Base-by-base conservation (phyloP, 2,329 filamentous ascomycete genomes). In the Ascochyta koolunga region DNA sequence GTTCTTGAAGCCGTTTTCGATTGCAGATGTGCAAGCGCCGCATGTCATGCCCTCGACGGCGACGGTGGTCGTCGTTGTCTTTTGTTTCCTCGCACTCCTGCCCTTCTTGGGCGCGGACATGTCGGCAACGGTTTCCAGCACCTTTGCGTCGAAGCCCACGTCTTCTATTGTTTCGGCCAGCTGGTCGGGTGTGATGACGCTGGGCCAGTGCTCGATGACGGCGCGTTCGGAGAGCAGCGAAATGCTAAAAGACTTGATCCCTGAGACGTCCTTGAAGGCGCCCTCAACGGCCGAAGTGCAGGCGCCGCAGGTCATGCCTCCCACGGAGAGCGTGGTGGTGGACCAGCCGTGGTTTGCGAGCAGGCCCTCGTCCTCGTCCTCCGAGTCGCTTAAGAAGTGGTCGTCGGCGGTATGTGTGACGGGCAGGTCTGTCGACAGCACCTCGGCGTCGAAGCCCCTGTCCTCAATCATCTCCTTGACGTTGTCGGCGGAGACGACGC, bases 11-110 rank as follows among this genome's bases (percentile, higher is more conserved):
- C 89, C 91, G 44, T 85, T 83, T 68, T 97, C 90, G 1, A 98
- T 87, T 5, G 93, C 92, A 1, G 93, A 93, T 0, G 95, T 98
- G 76, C 95, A 99, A 36, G 95, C 91, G 19, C 93, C 93, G 71
- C 95, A 98, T 1, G 95, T 99, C 95, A 99, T 99, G 44, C 95
- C 95, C 63, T 95, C 91, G 49, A 99, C 90, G 4, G 90, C 87
- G 16, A 99, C 83, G 0, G 93, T 98, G 0, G 93, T 97, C 0
- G 86, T 90, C 51, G 88, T 81, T 27, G 71, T 76, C 52, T 58
- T 84, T 67, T 44, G 78, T 76, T 58, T 79, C 74, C 62, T 73
- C 58, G 70, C 67, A 43, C 60, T 65, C 56, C 72, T 66, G 47
- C 75, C 78, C 42, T 68, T 68, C 41, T 68, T 71, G 31, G 58